phyloP scores from a whole-genome alignment of 495 filamentous ascomycete species.

The Xylaria venustula region DNA sequence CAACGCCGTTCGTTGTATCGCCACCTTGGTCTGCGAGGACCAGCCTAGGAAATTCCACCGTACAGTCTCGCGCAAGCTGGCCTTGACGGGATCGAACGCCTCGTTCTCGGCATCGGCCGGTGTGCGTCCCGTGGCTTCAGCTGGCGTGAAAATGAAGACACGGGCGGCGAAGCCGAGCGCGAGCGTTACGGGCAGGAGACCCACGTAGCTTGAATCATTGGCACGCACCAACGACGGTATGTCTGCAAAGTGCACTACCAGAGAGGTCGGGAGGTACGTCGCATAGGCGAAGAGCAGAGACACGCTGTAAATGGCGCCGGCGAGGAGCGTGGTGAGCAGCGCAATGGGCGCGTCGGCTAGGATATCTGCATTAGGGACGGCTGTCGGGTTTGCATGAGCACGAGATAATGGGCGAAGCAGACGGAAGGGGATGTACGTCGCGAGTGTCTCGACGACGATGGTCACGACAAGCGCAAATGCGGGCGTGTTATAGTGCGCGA shows the following conservation, averaged over 20 bases:
- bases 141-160: conserved; percentile 72
- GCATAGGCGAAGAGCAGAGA: conserved; percentile 61
- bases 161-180: conserved; percentile 64
- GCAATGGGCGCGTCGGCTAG: conserved; percentile 63
- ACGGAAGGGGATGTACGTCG: conserved; percentile 67
- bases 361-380: conserved; percentile 65
- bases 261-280: conserved; percentile 62
- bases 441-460: conserved; percentile 62
- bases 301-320: conserved; percentile 65
- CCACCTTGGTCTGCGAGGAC: conserved; percentile 61
- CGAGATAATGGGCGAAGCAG: conserved; percentile 64
- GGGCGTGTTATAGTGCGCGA: conserved; percentile 69
- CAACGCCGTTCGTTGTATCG: conserved; percentile 62
- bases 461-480: conserved; percentile 54
- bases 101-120: conserved; percentile 32
- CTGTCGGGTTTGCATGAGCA: conserved; percentile 58
- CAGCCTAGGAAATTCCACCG: conserved; percentile 61
- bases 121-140: conserved; percentile 50
- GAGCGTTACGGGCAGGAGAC: conserved; percentile 54
- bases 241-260: conserved; percentile 68
- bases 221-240: conserved; percentile 63
- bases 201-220: conserved; percentile 56
- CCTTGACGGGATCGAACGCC: conserved; percentile 53
- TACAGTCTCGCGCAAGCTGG: conserved; percentile 58
- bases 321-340: conserved; percentile 61